A percentile compares a stretch with the other conserved stretches of the same genome.
Conservation (phyloP, 2,329 filamentous ascomycete genomes). For the Penicillium aurantiogriseum region DNA sequence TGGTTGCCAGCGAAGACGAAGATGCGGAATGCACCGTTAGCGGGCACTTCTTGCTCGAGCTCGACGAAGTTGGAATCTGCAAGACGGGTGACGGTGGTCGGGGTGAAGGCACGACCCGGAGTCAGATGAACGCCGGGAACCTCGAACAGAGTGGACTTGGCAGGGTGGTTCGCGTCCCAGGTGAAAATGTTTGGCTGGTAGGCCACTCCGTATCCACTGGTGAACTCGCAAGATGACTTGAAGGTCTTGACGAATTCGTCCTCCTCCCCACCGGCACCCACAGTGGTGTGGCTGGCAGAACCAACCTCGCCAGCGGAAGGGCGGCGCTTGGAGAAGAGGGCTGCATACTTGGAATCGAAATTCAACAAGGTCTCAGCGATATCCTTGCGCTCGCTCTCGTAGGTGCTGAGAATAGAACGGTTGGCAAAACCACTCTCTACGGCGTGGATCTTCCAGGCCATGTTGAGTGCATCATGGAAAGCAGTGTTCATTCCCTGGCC, state of each 20-base stretch:
- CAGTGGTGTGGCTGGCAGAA: conserved; percentile 54
- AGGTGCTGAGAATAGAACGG: conserved; percentile 74
- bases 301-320: conserved; percentile 72
- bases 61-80: conserved; percentile 87
- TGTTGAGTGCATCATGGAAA: conserved; percentile 69
- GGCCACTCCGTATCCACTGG: conserved; percentile 84
- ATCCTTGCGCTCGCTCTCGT: conserved; percentile 79
- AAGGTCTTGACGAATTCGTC: conserved; percentile 87
- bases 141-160: conserved; percentile 68
- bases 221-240: conserved; percentile 89
- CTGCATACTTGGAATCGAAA: conserved; percentile 87
- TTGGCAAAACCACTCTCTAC: conserved; percentile 80
- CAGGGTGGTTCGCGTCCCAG: conserved; percentile 72
- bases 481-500: conserved; percentile 65
- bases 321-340: conserved; percentile 77
- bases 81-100: conserved; percentile 79
- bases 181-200: conserved; percentile 82
- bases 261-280: conserved; percentile 32
- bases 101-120: conserved; percentile 73
- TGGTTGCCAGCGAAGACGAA: conserved; percentile 80
- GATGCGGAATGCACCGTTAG: conserved; percentile 84
- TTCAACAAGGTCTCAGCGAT: conserved; percentile 80
- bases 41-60: conserved; percentile 82
- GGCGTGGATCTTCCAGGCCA: conserved; percentile 94
- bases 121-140: conserved; percentile 64